These are phyloP conservation scores for Sphaerostilbella broomeana DNA, from an alignment of 2,329 filamentous ascomycete species.

Conservation along the genomic window DNA sequence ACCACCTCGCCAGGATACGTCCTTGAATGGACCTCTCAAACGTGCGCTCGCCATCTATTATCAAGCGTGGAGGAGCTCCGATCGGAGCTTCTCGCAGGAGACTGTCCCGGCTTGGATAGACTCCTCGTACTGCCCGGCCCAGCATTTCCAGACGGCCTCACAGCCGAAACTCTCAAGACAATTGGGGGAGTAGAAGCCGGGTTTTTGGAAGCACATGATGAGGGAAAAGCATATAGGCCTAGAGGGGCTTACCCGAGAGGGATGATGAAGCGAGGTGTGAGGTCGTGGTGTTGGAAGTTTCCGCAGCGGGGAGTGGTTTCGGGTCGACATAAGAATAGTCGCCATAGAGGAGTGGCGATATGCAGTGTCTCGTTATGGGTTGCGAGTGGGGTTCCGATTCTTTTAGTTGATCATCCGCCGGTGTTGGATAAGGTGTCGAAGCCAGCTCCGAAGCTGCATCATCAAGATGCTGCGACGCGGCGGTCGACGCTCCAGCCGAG, in stretches of 20 bases:
- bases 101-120: background rate
- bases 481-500: constrained; percentile 1
- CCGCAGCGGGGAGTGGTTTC: background rate
- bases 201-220: constrained; percentile 11
- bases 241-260: background rate
- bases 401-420: background rate
- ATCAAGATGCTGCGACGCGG: constrained; percentile 12
- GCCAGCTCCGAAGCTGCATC: constrained; percentile 6
- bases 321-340: background rate
- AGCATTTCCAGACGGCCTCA: background rate
- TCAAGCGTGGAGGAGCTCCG: constrained; percentile 12
- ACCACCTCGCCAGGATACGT: constrained; percentile 14
- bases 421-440: background rate
- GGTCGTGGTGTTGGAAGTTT: constrained; percentile 15
- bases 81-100: constrained; percentile 11
- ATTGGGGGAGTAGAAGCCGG: constrained; percentile 8
- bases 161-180: constrained; percentile 2
- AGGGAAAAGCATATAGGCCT: constrained; percentile 7
- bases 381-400: background rate
- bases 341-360: background rate
- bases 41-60: constrained; percentile 11
- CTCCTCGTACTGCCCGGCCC: constrained; percentile 1
- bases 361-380: background rate
- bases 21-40: constrained; percentile 14
- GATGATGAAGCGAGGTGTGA: background rate